phyloP scores from a whole-genome alignment of 129 eudicot genomes.

The Gnaphalium uliginosum region DNA sequence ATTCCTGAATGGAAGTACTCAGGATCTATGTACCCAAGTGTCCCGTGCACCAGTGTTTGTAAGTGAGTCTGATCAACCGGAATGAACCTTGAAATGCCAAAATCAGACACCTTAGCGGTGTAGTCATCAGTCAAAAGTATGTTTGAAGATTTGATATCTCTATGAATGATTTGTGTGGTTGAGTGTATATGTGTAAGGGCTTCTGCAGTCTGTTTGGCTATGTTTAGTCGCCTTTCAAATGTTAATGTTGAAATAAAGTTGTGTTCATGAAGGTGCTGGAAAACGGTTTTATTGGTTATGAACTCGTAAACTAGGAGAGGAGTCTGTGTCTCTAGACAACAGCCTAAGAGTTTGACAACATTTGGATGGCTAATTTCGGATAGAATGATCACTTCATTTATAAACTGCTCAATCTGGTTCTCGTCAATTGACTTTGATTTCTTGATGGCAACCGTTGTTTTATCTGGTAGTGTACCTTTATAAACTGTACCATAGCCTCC shows the following conservation, averaged over 20 bases:
- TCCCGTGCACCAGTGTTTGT: conserved; percentile 27
- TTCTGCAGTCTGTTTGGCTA: conserved; percentile 23
- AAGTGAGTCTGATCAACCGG: conserved; percentile 28
- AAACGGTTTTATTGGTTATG: conserved; percentile 28
- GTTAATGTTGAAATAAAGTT: background rate
- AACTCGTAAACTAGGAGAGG: conserved; percentile 30
- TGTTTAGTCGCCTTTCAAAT: conserved; percentile 18
- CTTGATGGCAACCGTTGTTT: conserved; percentile 21
- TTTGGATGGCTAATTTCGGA: conserved; percentile 30
- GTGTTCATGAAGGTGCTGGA: conserved; percentile 29
- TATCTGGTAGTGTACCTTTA: conserved; percentile 17
- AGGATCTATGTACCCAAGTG: conserved; percentile 36
- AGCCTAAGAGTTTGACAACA: conserved; percentile 30
- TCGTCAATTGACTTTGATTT: conserved; percentile 19
- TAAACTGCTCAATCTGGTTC: conserved; percentile 31
- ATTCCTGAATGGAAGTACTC: conserved; percentile 34
- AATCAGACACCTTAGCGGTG: conserved; percentile 34
- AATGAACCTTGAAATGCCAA: conserved; percentile 30
- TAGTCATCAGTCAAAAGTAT: conserved; percentile 23
- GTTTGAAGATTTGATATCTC: conserved; percentile 33
- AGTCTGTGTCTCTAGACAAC: conserved; percentile 31
- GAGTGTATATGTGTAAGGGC: conserved; percentile 29
- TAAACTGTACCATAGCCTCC: conserved; percentile 28
- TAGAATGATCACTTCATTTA: conserved; percentile 31
- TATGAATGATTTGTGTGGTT: conserved; percentile 25